A percentile compares a stretch with the other conserved stretches of the same genome.
Evolutionary conservation across 768 basidiomycete species (phyloP).

Genomic region (Mycena floridula): DNA sequence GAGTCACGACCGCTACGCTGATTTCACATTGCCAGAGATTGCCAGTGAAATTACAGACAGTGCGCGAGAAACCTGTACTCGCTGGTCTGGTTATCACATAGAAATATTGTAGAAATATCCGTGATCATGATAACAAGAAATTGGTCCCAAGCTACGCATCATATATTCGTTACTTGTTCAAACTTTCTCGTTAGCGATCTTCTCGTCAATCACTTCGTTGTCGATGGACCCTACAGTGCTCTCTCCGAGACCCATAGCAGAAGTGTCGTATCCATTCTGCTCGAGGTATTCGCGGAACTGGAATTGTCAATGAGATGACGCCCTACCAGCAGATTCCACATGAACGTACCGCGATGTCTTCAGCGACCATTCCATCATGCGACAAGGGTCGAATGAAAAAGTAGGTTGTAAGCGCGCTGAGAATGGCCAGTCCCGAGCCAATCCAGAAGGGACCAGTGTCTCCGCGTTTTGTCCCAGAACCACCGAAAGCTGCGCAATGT

Average conservation of each 20-base stretch:
- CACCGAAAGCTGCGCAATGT: slow-evolving; percentile 50
- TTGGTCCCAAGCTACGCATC: not conserved
- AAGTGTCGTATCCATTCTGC: slow-evolving; percentile 26
- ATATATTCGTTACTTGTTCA: not conserved
- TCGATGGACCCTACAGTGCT: slow-evolving; percentile 1
- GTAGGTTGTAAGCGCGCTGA: slow-evolving; percentile 69
- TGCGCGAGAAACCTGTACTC: no score
- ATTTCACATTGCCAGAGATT: no score
- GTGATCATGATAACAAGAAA: not conserved
- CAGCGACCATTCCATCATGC: slow-evolving; percentile 73
- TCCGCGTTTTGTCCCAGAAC: slow-evolving; percentile 40
- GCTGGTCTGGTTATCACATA: no score
- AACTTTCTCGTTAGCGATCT: not conserved
- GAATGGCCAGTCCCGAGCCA: slow-evolving; percentile 72
- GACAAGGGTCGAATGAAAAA: slow-evolving; percentile 70
- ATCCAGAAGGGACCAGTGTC: slow-evolving; percentile 89
- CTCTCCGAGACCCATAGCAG: not conserved
- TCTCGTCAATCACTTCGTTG: slow-evolving; percentile 1
- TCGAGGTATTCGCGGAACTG: slow-evolving; percentile 83
- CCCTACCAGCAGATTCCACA: not conserved
- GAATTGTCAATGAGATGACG: not conserved
- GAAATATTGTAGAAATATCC: no score
- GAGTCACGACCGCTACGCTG: no score
- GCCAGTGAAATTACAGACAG: no score
- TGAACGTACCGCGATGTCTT: slow-evolving; percentile 55